Evolutionary conservation across 169 alveolate genomes (phyloP), one percentile per base, ranked within the genome.

Genomic region (Plasmodium vivax): DNA sequence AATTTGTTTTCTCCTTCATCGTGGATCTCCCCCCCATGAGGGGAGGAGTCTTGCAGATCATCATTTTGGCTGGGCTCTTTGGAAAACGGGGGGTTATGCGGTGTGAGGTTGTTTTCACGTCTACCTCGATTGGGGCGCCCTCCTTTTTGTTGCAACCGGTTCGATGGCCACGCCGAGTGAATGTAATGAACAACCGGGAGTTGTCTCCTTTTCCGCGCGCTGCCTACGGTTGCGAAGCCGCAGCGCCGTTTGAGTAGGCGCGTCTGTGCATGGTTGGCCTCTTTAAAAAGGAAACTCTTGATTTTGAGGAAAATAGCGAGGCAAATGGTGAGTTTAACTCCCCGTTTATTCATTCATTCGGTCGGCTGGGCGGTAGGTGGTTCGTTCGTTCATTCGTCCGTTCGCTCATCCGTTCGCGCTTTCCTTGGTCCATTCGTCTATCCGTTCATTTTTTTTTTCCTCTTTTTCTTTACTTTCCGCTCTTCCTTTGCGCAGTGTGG

Each of bases 281-380:
- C 90, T 54, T 56, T 58, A 43, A 82, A 82, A 82, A 54, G 54
- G 41, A 47, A 47, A 12, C 16, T 47, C 34, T 41, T 82, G 4
- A 32, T 43, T 82, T 27, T 82, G 68, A 41, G 4, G 23, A 58
- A 68, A 27, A 68, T 68, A 34, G 58, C 36, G 56, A 82, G 58
- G 23, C 45, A 36, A n/a, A 43, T 10, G 45, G 56, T 32, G n/a
- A 82, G 43, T 51, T 14, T 58, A 9, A 45, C 16, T 30, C 36
- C 23, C 79, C 16, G n/a, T 27, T 82, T 82, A 38, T 54, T 82
- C 90, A 82, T 82, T 51, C 90, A 82, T 56, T 30, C 68, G 85
- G 7, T 7, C 58, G 58, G 7, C 2, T n/a, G 58, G 12, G 2
- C 68, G 85, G 7, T 7, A 16, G 58, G 12, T 12, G 9, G 45